These are phyloP conservation scores for Tulasnella sp. DNA, from an alignment of 768 basidiomycete species.

Conservation along the genomic window DNA sequence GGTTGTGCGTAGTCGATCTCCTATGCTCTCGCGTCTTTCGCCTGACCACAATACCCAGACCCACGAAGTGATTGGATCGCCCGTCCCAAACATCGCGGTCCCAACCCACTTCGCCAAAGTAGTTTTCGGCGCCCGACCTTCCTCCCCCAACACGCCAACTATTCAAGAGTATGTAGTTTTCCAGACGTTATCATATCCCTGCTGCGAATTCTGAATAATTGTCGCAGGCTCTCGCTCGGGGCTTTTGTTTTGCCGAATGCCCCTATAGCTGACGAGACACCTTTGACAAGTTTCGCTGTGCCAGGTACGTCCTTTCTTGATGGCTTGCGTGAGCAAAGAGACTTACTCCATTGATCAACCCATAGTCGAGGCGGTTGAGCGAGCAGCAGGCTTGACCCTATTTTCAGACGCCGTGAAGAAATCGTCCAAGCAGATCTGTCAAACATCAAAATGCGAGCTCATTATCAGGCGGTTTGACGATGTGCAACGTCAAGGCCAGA, in stretches of 20 bases:
- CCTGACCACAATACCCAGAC: constrained; percentile 47
- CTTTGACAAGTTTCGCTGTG: constrained; percentile 68
- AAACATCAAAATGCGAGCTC: constrained; percentile 78
- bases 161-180: constrained; percentile 53
- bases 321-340: neutral
- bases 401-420: constrained; percentile 73
- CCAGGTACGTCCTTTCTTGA: constrained; percentile 45
- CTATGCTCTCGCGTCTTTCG: constrained; percentile 4
- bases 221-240: constrained; percentile 51
- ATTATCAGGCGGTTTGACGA: constrained; percentile 87
- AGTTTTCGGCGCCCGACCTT: constrained; percentile 64
- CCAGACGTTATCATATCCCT: too few species aligned
- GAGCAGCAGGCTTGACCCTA: constrained; percentile 76
- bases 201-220: neutral
- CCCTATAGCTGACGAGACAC: constrained; percentile 74
- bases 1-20: constrained; percentile 77
- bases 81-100: constrained; percentile 75
- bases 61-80: constrained; percentile 89
- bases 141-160: constrained; percentile 61
- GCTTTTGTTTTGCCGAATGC: constrained; percentile 96
- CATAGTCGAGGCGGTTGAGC: constrained; percentile 84
- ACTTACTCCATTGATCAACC: neutral
- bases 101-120: constrained; percentile 99
- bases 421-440: constrained; percentile 76
- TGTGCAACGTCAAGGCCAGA: constrained; percentile 27